A percentile compares a stretch with the other conserved stretches of the same genome.
Evolutionary conservation across 768 basidiomycete species (phyloP).

Genomic region (Ephemerocybe angulata): DNA sequence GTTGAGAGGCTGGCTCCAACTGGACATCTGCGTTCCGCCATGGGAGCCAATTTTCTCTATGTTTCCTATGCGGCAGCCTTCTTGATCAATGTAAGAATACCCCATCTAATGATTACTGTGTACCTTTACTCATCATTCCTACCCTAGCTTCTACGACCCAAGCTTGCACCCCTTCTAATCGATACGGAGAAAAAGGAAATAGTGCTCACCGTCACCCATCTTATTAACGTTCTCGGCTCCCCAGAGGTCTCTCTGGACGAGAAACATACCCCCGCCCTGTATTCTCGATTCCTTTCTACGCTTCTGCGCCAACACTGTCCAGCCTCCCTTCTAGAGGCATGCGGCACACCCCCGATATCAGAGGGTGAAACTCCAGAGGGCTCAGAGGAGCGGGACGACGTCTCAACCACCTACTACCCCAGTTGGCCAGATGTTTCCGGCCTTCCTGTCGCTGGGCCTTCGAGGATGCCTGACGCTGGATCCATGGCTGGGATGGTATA

Average conservation of each 20-base stretch:
- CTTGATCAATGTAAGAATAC: conserved; percentile 49
- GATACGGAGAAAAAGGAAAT: conserved; percentile 39
- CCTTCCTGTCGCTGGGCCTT: background rate
- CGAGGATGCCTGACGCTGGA: conserved; percentile 8
- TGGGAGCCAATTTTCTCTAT: conserved; percentile 49
- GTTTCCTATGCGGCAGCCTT: conserved; percentile 60
- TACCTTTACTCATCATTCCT: conserved; percentile 1
- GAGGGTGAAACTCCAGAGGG: background rate
- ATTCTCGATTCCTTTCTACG: conserved; percentile 52
- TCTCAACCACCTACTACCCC: conserved; percentile 24
- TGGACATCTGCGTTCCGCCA: conserved; percentile 52
- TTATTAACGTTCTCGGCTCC: conserved; percentile 46
- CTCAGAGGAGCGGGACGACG: background rate
- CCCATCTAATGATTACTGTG: background rate
- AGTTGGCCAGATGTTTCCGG: conserved; percentile 42
- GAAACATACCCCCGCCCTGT: conserved; percentile 53
- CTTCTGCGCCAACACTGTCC: conserved; percentile 29
- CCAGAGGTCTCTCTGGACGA: conserved; percentile 52
- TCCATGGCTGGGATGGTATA: conserved; percentile 14
- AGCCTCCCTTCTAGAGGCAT: background rate
- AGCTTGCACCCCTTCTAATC: conserved; percentile 40
- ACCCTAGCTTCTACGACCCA: conserved; percentile 47
- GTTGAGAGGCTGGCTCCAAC: conserved; percentile 50
- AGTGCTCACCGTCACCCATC: conserved; percentile 35
- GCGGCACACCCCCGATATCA: background rate